A percentile compares a stretch with the other conserved stretches of the same genome.
Conservation (phyloP, 495 filamentous ascomycete species). For the Darksidea phi region DNA sequence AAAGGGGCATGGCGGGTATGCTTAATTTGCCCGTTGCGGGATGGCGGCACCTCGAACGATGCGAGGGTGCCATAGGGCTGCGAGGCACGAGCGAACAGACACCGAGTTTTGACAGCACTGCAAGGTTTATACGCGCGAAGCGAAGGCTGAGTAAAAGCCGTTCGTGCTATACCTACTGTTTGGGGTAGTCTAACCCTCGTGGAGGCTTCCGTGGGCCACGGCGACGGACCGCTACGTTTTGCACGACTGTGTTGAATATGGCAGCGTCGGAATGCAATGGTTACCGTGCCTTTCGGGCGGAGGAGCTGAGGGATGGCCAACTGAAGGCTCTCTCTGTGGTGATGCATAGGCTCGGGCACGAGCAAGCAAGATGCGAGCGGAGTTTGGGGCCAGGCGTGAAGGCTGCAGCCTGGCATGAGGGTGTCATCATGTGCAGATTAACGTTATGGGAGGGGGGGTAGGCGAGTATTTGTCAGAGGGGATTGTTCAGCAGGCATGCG, state of each 20-base stretch:
- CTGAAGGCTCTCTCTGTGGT: not conserved
- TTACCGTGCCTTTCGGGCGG: not conserved
- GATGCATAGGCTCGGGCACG: too few species aligned
- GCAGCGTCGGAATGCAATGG: not conserved
- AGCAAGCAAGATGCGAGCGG: too few species aligned
- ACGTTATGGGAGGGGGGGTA: not conserved
- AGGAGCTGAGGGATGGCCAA: not conserved
- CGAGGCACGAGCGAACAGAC: constrained; percentile 1
- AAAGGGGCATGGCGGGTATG: not conserved
- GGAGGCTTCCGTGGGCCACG: not conserved
- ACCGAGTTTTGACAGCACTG: not conserved
- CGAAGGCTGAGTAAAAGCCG: constrained; percentile 10
- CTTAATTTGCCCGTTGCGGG: constrained; percentile 24
- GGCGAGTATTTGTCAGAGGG: constrained; percentile 15
- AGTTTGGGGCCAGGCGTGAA: not conserved
- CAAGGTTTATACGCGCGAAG: not conserved
- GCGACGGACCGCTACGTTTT: not conserved
- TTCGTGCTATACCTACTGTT: not conserved
- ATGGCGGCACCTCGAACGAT: constrained; percentile 2
- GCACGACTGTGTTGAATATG: not conserved
- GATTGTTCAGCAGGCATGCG: not conserved
- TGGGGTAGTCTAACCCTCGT: not conserved
- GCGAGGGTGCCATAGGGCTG: constrained; percentile 34
- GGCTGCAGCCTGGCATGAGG: not conserved
- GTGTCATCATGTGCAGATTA: not conserved